Base-by-base conservation (phyloP, 129 eudicot species). In the Flaveria robusta region DNA sequence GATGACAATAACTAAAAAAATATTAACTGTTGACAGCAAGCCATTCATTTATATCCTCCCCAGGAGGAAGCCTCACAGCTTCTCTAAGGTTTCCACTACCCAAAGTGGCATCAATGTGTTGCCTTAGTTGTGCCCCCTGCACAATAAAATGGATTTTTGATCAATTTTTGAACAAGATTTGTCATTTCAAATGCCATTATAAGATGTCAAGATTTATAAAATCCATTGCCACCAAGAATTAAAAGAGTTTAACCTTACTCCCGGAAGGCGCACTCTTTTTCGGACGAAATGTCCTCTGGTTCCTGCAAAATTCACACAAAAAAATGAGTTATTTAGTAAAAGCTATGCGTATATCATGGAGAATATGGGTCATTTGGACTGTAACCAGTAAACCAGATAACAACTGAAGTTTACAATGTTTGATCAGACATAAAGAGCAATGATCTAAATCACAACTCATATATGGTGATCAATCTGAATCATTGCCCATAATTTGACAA, bases 41-140 rank as follows among this genome's bases (percentile, higher is more conserved):
- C 98, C 98, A 92, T 82, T 92, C 98, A 74, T 92, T 92, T 42
- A 92, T 84, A 82, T 92, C 96, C 78, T 92, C 98, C 49, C 98
- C 98, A 22, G 98, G 98, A 58, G 98, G 98, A 75, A 92, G 89
- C 65, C 95, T 86, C 63, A 92, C 98, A 26, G 98, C 98, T 86
- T 92, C 98, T 83, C 96, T 88, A 80, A 92, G 78, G 77, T 92
- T 92, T 73, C 98, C 98, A 74, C 98, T 92, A 39, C 98, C 98
- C 77, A 92, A 87, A 66, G 98, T 92, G 4, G 98, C 94, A 86
- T 90, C 96, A 70, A 92, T 92, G 66, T 90, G 98, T 80, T 92
- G 83, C 76, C 98, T 90, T 56, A 93, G 86, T 81, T 93, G 97
- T 29, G 98, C 98, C 34, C 98, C 98, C 98, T 90, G 84, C 77